A percentile compares a stretch with the other conserved stretches of the same genome.
Conservation (phyloP, 2,329 filamentous ascomycete species). For the Blastomyces silverae region DNA sequence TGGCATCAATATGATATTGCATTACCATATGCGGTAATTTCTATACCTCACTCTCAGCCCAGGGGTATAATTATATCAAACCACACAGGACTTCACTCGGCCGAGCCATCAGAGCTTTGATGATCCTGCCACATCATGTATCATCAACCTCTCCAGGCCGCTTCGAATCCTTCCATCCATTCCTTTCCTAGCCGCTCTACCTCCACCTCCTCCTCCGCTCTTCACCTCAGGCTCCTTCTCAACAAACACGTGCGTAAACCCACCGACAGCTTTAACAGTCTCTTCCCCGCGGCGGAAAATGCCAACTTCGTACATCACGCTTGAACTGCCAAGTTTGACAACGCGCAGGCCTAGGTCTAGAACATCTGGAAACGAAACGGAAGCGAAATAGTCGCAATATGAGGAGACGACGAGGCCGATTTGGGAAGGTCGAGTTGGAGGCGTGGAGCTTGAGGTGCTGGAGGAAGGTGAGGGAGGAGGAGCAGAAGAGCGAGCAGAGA, state of each 20-base stretch:
- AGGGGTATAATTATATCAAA: neutral
- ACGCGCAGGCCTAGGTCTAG: constrained; percentile 77
- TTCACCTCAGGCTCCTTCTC: constrained; percentile 58
- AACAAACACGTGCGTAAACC: constrained; percentile 86
- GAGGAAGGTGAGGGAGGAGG: constrained; percentile 57
- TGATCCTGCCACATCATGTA: constrained; percentile 25
- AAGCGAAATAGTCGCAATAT: constrained; percentile 77
- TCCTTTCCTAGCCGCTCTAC: constrained; percentile 23
- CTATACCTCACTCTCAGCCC: neutral
- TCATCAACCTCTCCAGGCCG: constrained; percentile 53
- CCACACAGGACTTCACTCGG: neutral
- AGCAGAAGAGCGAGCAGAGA: constrained; percentile 53
- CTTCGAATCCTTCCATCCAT: constrained; percentile 38
- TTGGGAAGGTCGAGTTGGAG: constrained; percentile 50
- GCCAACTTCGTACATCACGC: constrained; percentile 83
- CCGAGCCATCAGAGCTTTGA: neutral
- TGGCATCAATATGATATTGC: neutral
- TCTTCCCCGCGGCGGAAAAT: constrained; percentile 71
- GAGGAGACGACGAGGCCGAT: constrained; percentile 81
- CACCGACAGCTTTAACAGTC: constrained; percentile 73
- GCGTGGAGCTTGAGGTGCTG: constrained; percentile 54
- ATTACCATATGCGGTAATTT: neutral
- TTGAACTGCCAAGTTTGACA: constrained; percentile 75
- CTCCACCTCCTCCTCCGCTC: constrained; percentile 7
- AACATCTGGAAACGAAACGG: constrained; percentile 72